These are phyloP conservation scores for Patellifolia procumbens DNA, from an alignment of 179 eudicot genomes.

Conservation along the genomic window DNA sequence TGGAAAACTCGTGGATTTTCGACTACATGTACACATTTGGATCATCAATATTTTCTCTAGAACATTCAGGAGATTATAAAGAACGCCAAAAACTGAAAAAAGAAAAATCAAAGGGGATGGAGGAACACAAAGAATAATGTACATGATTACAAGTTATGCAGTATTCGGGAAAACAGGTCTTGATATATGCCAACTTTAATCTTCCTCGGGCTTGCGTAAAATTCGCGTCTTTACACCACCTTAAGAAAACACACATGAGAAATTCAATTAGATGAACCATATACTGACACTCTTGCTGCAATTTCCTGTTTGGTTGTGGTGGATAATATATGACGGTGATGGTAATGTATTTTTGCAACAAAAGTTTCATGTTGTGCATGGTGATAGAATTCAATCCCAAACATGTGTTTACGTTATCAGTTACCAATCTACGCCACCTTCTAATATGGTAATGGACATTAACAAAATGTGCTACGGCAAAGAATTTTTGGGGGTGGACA, in stretches of 20 bases:
- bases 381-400: no score
- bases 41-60: conserved; percentile 11
- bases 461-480: no score
- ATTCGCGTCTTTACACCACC: conserved; percentile 74
- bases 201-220: conserved; percentile 30
- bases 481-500: no score
- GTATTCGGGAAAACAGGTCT: not conserved
- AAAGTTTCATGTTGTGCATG: no score
- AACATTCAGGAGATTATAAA: not conserved
- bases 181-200: not conserved
- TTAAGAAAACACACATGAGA: conserved; percentile 22
- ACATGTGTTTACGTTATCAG: no score
- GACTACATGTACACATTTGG: conserved; percentile 31
- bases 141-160: conserved; percentile 4
- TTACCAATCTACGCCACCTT: no score
- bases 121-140: conserved; percentile 26
- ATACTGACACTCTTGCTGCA: not conserved
- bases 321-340: no score
- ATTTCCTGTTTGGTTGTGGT: not conserved
- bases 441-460: no score
- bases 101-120: not conserved
- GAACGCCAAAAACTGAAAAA: not conserved
- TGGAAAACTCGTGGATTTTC: conserved; percentile 5
- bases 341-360: no score
- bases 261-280: not conserved